phyloP scores from a whole-genome alignment of 257 asterid species.

The Gardenia jasminoides region DNA sequence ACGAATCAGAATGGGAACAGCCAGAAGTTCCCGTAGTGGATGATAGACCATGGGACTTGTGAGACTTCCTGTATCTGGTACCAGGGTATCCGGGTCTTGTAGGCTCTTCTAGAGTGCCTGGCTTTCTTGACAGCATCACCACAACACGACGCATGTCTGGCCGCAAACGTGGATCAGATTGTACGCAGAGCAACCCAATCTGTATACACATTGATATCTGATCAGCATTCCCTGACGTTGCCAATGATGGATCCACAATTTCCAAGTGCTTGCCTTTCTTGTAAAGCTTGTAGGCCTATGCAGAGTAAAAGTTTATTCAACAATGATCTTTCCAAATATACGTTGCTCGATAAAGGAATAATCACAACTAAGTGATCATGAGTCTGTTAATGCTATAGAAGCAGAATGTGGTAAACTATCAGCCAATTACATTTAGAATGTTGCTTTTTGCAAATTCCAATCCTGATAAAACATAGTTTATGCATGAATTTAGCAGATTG shows the following conservation, averaged over 20 bases:
- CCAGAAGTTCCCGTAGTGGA: slow-evolving; percentile 49
- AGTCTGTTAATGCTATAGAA: not conserved
- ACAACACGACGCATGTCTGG: slow-evolving; percentile 81
- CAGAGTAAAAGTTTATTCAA: not conserved
- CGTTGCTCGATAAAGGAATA: not conserved
- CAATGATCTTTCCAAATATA: not conserved
- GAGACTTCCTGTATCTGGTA: slow-evolving; percentile 47
- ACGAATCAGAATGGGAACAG: slow-evolving; percentile 38
- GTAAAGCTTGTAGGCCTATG: slow-evolving; percentile 80
- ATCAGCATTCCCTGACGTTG: slow-evolving; percentile 46
- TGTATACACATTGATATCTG: slow-evolving; percentile 52
- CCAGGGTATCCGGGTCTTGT: slow-evolving; percentile 72
- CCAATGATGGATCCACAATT: slow-evolving; percentile 60
- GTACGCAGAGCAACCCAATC: slow-evolving; percentile 76
- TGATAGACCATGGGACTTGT: slow-evolving; percentile 30
- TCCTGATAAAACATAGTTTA: no score
- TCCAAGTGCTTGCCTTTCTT: slow-evolving; percentile 65
- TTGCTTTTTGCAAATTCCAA: no score
- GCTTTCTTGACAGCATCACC: slow-evolving; percentile 61
- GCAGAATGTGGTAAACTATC: not conserved
- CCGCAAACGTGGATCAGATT: slow-evolving; percentile 67
- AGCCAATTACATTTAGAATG: not conserved
- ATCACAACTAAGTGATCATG: not conserved
- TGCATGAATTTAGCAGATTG: not conserved
- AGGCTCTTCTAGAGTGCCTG: slow-evolving; percentile 74